Evolutionary conservation across 768 basidiomycete genomes (phyloP), one percentile per base, ranked within the genome.

Genomic region (Terana coerulea): DNA sequence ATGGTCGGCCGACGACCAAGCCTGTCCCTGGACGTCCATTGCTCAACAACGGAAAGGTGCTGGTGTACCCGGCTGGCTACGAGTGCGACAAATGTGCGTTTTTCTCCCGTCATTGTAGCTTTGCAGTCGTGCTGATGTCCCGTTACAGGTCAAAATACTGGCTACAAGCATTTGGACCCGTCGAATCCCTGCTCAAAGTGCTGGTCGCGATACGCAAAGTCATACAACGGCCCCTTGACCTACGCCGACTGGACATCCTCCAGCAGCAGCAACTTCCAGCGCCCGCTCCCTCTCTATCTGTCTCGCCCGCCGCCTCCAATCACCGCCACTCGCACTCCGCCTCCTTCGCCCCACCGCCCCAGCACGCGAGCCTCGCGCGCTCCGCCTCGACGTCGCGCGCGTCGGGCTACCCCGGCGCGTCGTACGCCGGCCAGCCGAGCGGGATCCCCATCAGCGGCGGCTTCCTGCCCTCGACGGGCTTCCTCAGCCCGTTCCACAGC

Each of bases 161-260:
- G 90, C 2, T 91, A 83, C 68, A 88, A 88, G 65, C 71, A 76
- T 51, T 71, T 69, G 31, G 86, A 91, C 64, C 86, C 86, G 0
- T 62, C 72, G 1, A 71, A 80, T 50, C 85, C 88, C 5, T 91
- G 90, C 61, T 72, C 74, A 52, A 78, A 77, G 50, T 92, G 91
- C 69, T 92, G 89, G 90, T 69, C 75, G 5, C 83, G 81, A 57
- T 84, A 84, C 65, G 74, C 75, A 0, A 81, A 77, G 56, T 71
- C 76, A 0, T 91, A 82, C 65, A 61, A 71, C 0, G 85, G 85
- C 2, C 77, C 85, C 4, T 67, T 90, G 14, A 70, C 74, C 0
- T 83, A 81, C 59, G 75, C 78, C 46, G 56, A 73, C 10, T 76
- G 78, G 72, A 35, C 50, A 17, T 36, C 49, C 14, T 19, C 43